Percentiles rank a stretch among this genome's conserved stretches.
Conservation (phyloP, 1,139 yeast species). For the Protomyces lactucae-debilis region DNA sequence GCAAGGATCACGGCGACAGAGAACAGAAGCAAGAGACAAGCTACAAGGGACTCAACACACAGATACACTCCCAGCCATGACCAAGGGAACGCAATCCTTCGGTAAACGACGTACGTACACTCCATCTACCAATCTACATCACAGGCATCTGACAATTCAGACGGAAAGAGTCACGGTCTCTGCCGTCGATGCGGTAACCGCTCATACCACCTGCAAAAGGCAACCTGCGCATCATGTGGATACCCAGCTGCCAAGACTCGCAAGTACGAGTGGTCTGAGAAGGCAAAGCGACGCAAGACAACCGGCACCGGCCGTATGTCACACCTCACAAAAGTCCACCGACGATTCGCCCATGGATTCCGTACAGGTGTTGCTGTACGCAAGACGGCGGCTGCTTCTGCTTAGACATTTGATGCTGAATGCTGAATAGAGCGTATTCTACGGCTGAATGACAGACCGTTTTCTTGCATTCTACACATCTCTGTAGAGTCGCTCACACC, state of each 20-base stretch:
- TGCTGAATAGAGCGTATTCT: background rate
- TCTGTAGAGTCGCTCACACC: no score
- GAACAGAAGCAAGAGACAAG: background rate
- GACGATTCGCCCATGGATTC: slow-evolving; percentile 99
- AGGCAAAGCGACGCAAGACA: slow-evolving; percentile 99
- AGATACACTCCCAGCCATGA: background rate
- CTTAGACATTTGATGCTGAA: background rate
- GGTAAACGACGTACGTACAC: background rate
- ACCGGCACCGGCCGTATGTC: slow-evolving; percentile 99
- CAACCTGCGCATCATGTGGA: slow-evolving; percentile 97
- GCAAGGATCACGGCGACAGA: background rate
- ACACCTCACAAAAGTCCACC: slow-evolving; percentile 92
- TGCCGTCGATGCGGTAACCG: slow-evolving; percentile 92
- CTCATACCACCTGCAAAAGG: slow-evolving; percentile 98
- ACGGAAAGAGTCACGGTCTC: slow-evolving; percentile 99
- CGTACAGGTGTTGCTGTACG: slow-evolving; percentile 51
- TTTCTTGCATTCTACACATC: background rate
- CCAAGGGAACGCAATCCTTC: slow-evolving; percentile 1
- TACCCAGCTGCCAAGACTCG: slow-evolving; percentile 99
- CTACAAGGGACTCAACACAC: background rate
- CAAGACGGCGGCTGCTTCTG: slow-evolving; percentile 20
- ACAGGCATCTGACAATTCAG: slow-evolving; percentile 40
- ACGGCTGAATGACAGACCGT: background rate
- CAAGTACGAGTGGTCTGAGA: slow-evolving; percentile 72
- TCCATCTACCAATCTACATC: no score